Evolutionary conservation across 805 yeast species (phyloP).

Genomic region (Wickerhamiella qilinensis): DNA sequence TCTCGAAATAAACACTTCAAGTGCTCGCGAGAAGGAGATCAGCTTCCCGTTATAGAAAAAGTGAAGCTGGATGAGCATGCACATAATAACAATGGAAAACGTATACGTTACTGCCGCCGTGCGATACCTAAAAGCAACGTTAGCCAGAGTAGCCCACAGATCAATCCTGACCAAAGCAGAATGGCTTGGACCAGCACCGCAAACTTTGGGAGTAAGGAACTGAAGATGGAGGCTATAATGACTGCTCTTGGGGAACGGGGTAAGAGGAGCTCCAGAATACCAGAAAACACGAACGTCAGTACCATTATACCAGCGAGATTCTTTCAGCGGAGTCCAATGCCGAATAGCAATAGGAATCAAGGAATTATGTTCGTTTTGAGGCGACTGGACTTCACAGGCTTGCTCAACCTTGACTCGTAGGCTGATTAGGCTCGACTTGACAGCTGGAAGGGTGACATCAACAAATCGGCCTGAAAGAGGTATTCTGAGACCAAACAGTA

Average conservation of each 20-base stretch:
- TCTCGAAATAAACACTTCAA: slow-evolving; percentile 24
- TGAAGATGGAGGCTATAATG: slow-evolving; percentile 4
- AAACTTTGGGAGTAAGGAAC: slow-evolving; percentile 2
- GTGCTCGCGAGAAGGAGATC: slow-evolving; percentile 31
- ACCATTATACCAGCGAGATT: slow-evolving; percentile 11
- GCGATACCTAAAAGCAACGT: slow-evolving; percentile 62
- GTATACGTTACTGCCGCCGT: slow-evolving; percentile 60
- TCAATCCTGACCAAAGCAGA: slow-evolving; percentile 25
- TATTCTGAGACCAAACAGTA: slow-evolving; percentile 2
- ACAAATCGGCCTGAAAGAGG: slow-evolving; percentile 3
- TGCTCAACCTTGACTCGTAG: slow-evolving; percentile 5
- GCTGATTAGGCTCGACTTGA: slow-evolving; percentile 12
- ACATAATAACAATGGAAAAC: slow-evolving; percentile 36
- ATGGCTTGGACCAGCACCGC: background rate
- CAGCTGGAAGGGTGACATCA: slow-evolving; percentile 8
- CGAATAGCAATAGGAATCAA: slow-evolving; percentile 5
- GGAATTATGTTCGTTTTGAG: background rate
- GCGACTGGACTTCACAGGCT: background rate
- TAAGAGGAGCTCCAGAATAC: slow-evolving; percentile 16
- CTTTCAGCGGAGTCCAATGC: slow-evolving; percentile 11
- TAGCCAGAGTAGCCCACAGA: slow-evolving; percentile 42
- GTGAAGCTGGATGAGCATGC: slow-evolving; percentile 38
- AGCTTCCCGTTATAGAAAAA: slow-evolving; percentile 25
- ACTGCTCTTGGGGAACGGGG: slow-evolving; percentile 9
- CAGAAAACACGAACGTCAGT: slow-evolving; percentile 9